Conservation (phyloP, 495 filamentous ascomycete species). For the Talaromyces adpressus region DNA sequence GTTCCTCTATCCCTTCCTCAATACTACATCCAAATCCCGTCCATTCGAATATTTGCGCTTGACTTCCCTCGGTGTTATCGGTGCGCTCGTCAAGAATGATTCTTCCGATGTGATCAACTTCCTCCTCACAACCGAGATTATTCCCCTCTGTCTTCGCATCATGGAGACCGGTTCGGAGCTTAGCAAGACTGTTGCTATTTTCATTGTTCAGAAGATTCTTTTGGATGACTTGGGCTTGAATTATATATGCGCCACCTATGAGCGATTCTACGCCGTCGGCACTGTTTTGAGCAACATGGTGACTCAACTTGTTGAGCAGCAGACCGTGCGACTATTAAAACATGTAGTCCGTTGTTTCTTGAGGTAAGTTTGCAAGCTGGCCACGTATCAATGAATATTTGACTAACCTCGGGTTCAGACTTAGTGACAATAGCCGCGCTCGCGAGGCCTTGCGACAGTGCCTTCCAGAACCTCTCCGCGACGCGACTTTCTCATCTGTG, state of each 20-base stretch:
- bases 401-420: slow-evolving; percentile 35
- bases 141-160: slow-evolving; percentile 93
- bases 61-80: slow-evolving; percentile 96
- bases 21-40: slow-evolving; percentile 96
- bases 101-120: slow-evolving; percentile 99
- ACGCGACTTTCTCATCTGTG: slow-evolving; percentile 94
- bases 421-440: slow-evolving; percentile 94
- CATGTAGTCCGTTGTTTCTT: slow-evolving; percentile 98
- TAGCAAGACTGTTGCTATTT: slow-evolving; percentile 98
- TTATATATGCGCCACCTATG: slow-evolving; percentile 98
- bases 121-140: slow-evolving; percentile 96
- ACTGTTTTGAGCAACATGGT: slow-evolving; percentile 99
- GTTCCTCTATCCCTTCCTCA: slow-evolving; percentile 97
- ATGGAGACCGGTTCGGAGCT: slow-evolving; percentile 99
- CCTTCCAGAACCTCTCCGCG: slow-evolving; percentile 90
- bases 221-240: slow-evolving; percentile 95
- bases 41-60: slow-evolving; percentile 98
- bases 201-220: slow-evolving; percentile 99
- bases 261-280: slow-evolving; percentile 97
- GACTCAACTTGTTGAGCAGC: slow-evolving; percentile 90
- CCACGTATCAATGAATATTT: background rate
- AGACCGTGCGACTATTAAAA: slow-evolving; percentile 92
- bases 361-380: slow-evolving; percentile 47
- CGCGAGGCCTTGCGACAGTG: slow-evolving; percentile 95
- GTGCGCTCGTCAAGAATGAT: slow-evolving; percentile 97